Conservation (phyloP, 331 rosid genomes). For the Erythrophleum ivorense region DNA sequence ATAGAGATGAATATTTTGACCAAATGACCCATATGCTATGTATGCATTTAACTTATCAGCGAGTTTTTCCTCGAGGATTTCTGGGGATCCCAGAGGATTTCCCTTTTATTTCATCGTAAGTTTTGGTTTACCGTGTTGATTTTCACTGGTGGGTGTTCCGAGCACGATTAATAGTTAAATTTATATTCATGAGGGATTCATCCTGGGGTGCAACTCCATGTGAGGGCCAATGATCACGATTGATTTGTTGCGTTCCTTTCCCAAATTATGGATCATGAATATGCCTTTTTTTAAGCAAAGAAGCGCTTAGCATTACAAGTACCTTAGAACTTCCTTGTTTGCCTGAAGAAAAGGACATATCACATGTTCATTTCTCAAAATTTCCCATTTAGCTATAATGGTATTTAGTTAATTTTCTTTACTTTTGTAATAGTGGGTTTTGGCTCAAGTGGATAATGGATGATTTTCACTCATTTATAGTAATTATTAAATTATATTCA, state of each 20-base stretch:
- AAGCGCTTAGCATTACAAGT: not conserved
- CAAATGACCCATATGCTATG: constrained; percentile 25
- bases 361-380: not conserved
- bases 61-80: not conserved
- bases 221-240: not conserved
- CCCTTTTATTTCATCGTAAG: not conserved
- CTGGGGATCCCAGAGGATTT: constrained; percentile 29
- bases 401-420: not conserved
- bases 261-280: not conserved
- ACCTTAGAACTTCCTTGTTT: not conserved
- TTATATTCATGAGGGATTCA: not conserved
- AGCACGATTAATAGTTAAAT: not conserved
- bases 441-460: not conserved
- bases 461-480: not conserved
- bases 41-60: not conserved
- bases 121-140: not conserved
- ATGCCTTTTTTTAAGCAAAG: not conserved
- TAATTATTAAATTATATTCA: not conserved
- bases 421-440: too few relatives aligned
- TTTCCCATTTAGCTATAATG: not conserved
- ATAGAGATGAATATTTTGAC: constrained; percentile 35
- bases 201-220: not conserved
- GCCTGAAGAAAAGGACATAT: not conserved
- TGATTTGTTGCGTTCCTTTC: not conserved
- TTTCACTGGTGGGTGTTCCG: not conserved